Evolutionary conservation across 2,329 filamentous ascomycete species (phyloP), one percentile per base, ranked within the genome.

Genomic region (Pseudogymnoascus verrucosus): DNA sequence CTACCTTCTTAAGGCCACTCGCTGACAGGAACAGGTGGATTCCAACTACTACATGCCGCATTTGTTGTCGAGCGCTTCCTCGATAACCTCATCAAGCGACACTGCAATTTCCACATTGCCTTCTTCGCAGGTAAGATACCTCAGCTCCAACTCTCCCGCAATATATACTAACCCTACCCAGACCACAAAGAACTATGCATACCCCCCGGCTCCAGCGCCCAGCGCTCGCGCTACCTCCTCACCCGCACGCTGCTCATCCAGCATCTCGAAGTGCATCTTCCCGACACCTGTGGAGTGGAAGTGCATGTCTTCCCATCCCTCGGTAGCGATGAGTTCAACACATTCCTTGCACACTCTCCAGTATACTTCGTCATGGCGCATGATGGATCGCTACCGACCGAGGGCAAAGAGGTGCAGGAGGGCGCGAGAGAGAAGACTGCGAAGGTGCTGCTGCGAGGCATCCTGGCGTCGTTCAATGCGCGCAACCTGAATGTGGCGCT

Each of bases 311-410:
- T 78, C 59, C 70, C 77, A 5, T 80, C 79, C 0, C 69, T 82
- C 12, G 72, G 78, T 11, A 80, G 80, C 42, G 60, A 72, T 0
- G 76, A 75, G 0, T 91, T 90, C 68, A 65, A 72, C 4, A 68
- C 78, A 1, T 89, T 90, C 68, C 75, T 89, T 1, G 67, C 76
- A 2, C 70, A 72, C 1, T 79, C 80, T 23, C 80, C 84, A 0
- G 76, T 86, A 3, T 86, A 89, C 70, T 90, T 91, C 68, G 75
- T 91, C 62, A 82, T 92, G 77, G 84, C 82, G 62, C 86, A 89
- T 67, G 86, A 90, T 71, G 88, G 86, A 16, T 69, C 74, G 57
- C 63, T 60, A 8, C 62, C 64, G 10, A 44, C 59, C 5, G 26
- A 36, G 11, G 8, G 23, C 8, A 57, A 19, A 12, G 39, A 62